Conservation (phyloP, 2,329 filamentous ascomycete genomes). For the Hirsutella minnesotensis region DNA sequence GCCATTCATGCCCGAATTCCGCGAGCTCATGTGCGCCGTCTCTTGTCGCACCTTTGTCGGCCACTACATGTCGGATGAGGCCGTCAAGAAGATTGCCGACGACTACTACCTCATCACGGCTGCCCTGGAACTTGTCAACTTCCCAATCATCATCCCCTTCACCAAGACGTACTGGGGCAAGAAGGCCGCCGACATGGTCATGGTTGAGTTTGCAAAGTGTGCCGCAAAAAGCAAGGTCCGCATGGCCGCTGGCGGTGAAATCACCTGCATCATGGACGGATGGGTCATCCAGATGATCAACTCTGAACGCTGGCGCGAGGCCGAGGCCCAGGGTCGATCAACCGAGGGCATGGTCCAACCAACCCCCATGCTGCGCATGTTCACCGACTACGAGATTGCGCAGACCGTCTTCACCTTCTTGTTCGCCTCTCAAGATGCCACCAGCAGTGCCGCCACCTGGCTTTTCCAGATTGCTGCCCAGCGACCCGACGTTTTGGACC, state of each 20-base stretch:
- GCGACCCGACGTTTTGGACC: constrained; percentile 82
- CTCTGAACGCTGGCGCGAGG: constrained; percentile 70
- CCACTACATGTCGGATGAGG: constrained; percentile 83
- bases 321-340: constrained; percentile 58
- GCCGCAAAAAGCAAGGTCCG: constrained; percentile 86
- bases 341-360: constrained; percentile 70
- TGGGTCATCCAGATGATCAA: constrained; percentile 87
- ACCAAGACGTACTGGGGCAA: constrained; percentile 97
- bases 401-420: constrained; percentile 94
- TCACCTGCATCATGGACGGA: constrained; percentile 88
- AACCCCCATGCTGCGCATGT: constrained; percentile 68
- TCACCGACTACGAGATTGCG: constrained; percentile 81
- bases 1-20: constrained; percentile 85
- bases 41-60: constrained; percentile 96
- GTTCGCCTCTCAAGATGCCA: constrained; percentile 95
- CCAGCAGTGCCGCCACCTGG: constrained; percentile 87
- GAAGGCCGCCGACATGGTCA: constrained; percentile 85
- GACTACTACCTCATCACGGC: constrained; percentile 96
- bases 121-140: constrained; percentile 93
- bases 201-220: constrained; percentile 81
- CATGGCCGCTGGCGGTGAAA: constrained; percentile 77
- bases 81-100: constrained; percentile 86
- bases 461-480: constrained; percentile 90
- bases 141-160: constrained; percentile 89
- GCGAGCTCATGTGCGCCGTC: constrained; percentile 88